Evolutionary conservation across 169 alveolate genomes (phyloP).

Genomic region (Babesia bigemina): DNA sequence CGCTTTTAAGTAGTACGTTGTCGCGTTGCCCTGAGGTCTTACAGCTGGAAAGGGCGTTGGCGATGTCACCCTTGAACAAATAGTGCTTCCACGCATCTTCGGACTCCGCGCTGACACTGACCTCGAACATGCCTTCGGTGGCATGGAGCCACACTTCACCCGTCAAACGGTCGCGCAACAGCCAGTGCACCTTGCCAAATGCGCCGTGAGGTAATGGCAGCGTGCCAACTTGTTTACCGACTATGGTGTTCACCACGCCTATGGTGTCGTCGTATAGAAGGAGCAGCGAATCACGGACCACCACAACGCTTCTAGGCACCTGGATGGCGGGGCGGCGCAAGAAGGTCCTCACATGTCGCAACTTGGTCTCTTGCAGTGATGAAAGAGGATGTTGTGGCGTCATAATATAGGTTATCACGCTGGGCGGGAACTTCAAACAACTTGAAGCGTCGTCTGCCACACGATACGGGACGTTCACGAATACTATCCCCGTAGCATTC

Average conservation of each 20-base stretch:
- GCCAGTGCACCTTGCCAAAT: conserved; percentile 51
- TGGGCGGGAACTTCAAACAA: conserved; percentile 45
- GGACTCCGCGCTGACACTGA: conserved; percentile 49
- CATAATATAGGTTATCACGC: conserved; percentile 41
- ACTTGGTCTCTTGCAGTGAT: conserved; percentile 45
- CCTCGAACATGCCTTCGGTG: conserved; percentile 40
- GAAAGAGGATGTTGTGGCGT: conserved; percentile 37
- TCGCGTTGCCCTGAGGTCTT: conserved; percentile 56
- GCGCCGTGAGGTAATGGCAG: conserved; percentile 51
- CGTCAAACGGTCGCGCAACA: conserved; percentile 51
- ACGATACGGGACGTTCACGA: conserved; percentile 40
- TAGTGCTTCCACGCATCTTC: conserved; percentile 67
- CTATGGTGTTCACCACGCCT: conserved; percentile 53
- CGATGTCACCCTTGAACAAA: conserved; percentile 57
- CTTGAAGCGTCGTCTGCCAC: conserved; percentile 27
- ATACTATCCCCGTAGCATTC: conserved; percentile 63
- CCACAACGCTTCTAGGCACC: conserved; percentile 56
- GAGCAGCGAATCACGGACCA: conserved; percentile 34
- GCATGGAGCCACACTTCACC: conserved; percentile 52
- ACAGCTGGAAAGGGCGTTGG: conserved; percentile 56
- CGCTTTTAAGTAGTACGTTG: conserved; percentile 53
- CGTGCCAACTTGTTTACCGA: conserved; percentile 53
- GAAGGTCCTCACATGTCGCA: conserved; percentile 28
- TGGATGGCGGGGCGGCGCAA: conserved; percentile 55
- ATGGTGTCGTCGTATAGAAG: conserved; percentile 64